A percentile compares a stretch with the other conserved stretches of the same genome.
phyloP scores from a whole-genome alignment of 2,329 filamentous ascomycete genomes.

The Aspergillus japonicus region DNA sequence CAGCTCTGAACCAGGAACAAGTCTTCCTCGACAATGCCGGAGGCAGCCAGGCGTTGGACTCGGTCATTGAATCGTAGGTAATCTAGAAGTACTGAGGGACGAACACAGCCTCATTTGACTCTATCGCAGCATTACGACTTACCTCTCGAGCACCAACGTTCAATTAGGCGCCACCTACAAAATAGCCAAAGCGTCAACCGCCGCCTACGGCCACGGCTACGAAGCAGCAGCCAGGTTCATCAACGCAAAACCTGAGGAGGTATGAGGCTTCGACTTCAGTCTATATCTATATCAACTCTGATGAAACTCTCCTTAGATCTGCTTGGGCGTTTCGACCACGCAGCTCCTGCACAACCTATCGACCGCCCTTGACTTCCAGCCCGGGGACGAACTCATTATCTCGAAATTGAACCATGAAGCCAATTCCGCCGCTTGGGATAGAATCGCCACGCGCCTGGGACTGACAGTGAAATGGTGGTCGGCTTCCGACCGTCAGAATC shows the following conservation, averaged over 20 bases:
- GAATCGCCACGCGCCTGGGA: constrained; percentile 61
- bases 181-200: constrained; percentile 59
- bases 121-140: constrained; percentile 58
- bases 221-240: constrained; percentile 68
- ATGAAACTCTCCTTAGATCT: constrained; percentile 16
- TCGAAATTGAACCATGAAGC: constrained; percentile 75
- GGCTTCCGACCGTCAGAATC: constrained; percentile 51
- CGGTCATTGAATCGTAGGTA: constrained; percentile 65
- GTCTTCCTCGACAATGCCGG: constrained; percentile 76
- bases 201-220: constrained; percentile 60
- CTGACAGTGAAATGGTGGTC: constrained; percentile 71
- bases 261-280: constrained; percentile 32
- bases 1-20: constrained; percentile 64
- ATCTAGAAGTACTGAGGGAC: too few relatives aligned
- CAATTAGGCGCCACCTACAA: constrained; percentile 72
- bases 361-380: constrained; percentile 51
- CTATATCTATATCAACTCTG: not conserved
- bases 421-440: constrained; percentile 72
- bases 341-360: constrained; percentile 73
- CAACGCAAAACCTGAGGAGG: constrained; percentile 65
- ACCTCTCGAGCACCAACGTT: constrained; percentile 68
- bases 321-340: constrained; percentile 69
- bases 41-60: constrained; percentile 67
- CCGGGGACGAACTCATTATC: constrained; percentile 66
- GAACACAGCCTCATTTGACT: not conserved